These are phyloP conservation scores for Scutellaria baicalensis DNA, from an alignment of 257 asterid species.

Conservation along the genomic window DNA sequence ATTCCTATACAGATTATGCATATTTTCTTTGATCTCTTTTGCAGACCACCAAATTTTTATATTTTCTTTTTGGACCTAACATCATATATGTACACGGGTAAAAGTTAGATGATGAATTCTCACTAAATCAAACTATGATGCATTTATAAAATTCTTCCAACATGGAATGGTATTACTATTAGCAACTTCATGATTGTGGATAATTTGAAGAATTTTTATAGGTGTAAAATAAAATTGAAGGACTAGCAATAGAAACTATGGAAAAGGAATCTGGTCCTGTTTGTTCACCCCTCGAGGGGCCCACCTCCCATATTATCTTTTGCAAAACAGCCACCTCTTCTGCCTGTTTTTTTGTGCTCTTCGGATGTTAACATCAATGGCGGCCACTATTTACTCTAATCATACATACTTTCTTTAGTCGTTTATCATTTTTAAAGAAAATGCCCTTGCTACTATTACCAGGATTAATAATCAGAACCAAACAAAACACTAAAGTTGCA, in stretches of 20 bases:
- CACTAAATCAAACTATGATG: neutral
- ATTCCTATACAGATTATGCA: no score
- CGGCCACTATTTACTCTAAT: constrained; percentile 42
- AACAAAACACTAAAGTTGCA: constrained; percentile 20
- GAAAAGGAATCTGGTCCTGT: constrained; percentile 13
- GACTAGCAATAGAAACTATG: neutral
- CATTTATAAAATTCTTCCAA: neutral
- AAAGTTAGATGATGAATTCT: neutral
- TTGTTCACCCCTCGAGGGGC: constrained; percentile 15
- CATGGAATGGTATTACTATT: neutral
- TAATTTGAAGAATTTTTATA: neutral
- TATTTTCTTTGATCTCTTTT: no score
- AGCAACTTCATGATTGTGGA: neutral
- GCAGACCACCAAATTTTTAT: no score
- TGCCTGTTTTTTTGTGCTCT: constrained; percentile 25
- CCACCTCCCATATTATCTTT: constrained; percentile 20
- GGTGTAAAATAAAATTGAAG: neutral
- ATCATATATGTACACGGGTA: no score
- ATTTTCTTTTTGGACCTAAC: no score
- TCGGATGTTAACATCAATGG: constrained; percentile 55
- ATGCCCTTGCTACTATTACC: constrained; percentile 9
- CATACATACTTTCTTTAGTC: constrained; percentile 6
- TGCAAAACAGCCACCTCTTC: constrained; percentile 19
- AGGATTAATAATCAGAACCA: constrained; percentile 15
- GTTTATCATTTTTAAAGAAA: constrained; percentile 2